Evolutionary conservation across 2,329 filamentous ascomycete genomes (phyloP).

Genomic region (Lecanoromycetidae sp.): DNA sequence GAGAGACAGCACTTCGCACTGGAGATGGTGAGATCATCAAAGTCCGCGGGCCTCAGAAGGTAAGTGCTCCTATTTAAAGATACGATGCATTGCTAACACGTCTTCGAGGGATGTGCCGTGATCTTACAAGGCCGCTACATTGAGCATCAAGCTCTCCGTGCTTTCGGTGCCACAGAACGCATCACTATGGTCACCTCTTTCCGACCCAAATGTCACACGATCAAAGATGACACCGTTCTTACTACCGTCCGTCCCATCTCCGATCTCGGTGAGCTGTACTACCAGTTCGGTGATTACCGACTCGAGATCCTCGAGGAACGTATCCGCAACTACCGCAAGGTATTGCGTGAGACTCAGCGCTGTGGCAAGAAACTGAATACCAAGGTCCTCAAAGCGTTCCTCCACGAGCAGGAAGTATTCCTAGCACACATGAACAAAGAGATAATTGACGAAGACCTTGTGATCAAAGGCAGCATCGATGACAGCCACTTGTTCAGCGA

Average conservation of each 20-base stretch:
- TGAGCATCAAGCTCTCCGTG: conserved; percentile 49
- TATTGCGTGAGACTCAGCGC: conserved; percentile 27
- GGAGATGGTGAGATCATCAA: conserved; percentile 44
- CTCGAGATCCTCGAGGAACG: conserved; percentile 52
- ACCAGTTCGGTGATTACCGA: conserved; percentile 50
- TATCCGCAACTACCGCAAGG: conserved; percentile 35
- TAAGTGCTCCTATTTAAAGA: conserved; percentile 24
- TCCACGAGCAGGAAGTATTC: conserved; percentile 23
- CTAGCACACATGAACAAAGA: conserved; percentile 31
- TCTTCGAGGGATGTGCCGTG: conserved; percentile 45
- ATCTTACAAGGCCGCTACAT: conserved; percentile 58
- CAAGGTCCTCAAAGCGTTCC: conserved; percentile 22
- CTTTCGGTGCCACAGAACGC: conserved; percentile 46
- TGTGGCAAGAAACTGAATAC: conserved; percentile 16
- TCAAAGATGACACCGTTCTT: conserved; percentile 49
- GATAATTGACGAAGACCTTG: conserved; percentile 31
- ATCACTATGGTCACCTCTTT: conserved; percentile 57
- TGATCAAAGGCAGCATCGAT: conserved; percentile 25
- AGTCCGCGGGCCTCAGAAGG: conserved; percentile 48
- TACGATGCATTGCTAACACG: conserved; percentile 7
- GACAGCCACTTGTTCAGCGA: conserved; percentile 14
- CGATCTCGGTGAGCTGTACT: conserved; percentile 46
- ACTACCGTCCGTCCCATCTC: conserved; percentile 49
- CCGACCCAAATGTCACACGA: conserved; percentile 42
- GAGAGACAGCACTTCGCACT: conserved; percentile 50